Conservation (phyloP, 1,139 yeast genomes). For the Debaryomycetaceae sp. region DNA sequence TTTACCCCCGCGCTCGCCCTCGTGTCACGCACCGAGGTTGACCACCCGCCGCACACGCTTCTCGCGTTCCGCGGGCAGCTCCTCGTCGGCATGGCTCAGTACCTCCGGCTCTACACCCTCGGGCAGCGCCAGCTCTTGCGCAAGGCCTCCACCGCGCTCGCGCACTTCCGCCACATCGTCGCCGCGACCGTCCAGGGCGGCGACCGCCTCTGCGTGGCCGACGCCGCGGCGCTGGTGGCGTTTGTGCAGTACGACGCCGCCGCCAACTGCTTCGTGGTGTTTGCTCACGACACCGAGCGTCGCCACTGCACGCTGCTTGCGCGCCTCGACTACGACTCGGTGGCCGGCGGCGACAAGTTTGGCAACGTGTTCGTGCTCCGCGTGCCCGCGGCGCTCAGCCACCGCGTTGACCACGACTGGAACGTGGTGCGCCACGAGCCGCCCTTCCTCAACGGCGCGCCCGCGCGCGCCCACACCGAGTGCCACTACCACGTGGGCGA, state of each 20-base stretch:
- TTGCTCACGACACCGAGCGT: constrained; percentile 67
- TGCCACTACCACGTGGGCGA: constrained; percentile 71
- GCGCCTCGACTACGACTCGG: constrained; percentile 69
- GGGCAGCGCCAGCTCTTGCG: constrained; percentile 78
- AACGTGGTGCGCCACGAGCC: constrained; percentile 39
- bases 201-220: constrained; percentile 57
- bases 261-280: constrained; percentile 52
- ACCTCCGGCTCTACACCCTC: constrained; percentile 60
- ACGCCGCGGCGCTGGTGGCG: constrained; percentile 53
- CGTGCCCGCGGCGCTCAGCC: constrained; percentile 43
- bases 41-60: constrained; percentile 47
- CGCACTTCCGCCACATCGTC: constrained; percentile 41
- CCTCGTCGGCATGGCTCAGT: constrained; percentile 53
- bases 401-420: constrained; percentile 47
- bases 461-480: constrained; percentile 47
- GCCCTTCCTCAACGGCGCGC: constrained; percentile 44
- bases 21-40: constrained; percentile 61
- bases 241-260: constrained; percentile 49
- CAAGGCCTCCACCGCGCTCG: constrained; percentile 47
- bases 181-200: constrained; percentile 49
- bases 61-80: constrained; percentile 56
- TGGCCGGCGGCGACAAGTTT: constrained; percentile 84
- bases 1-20: constrained; percentile 40
- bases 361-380: constrained; percentile 75
- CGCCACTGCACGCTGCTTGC: constrained; percentile 62